Percentiles rank a stretch among this genome's conserved stretches.
These are phyloP conservation scores for Tetrapisispora iriomotensis DNA, from an alignment of 805 yeast genomes.

Conservation along the genomic window DNA sequence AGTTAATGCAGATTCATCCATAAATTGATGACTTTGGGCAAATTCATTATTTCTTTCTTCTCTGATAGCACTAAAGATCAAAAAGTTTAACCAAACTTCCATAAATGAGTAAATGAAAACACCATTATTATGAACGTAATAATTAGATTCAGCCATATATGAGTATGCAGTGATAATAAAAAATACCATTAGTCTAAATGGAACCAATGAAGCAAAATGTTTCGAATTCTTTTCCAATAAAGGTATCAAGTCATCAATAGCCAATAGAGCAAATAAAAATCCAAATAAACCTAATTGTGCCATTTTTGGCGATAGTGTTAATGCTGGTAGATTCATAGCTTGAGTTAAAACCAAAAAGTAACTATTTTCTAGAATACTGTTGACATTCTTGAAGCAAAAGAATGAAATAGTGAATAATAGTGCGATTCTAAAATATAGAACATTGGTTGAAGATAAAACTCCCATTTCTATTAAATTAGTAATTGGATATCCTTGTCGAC, in stretches of 20 bases:
- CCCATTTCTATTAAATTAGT: constrained; percentile 37
- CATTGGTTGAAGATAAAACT: constrained; percentile 40
- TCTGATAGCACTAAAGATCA: constrained; percentile 50
- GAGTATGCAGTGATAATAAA: constrained; percentile 43
- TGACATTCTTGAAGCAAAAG: constrained; percentile 39
- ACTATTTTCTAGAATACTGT: constrained; percentile 35
- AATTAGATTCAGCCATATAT: constrained; percentile 36
- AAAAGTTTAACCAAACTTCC: constrained; percentile 62
- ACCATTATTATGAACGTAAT: constrained; percentile 47
- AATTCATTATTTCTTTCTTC: constrained; percentile 50
- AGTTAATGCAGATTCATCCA: no score
- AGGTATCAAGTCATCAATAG: constrained; percentile 51
- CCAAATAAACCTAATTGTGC: constrained; percentile 43
- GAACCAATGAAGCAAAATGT: constrained; percentile 53
- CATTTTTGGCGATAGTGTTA: constrained; percentile 26
- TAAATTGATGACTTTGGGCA: constrained; percentile 26
- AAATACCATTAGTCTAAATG: constrained; percentile 42
- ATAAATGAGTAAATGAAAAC: constrained; percentile 50
- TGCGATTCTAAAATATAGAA: constrained; percentile 39
- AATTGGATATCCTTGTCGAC: no score
- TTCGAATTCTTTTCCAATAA: constrained; percentile 34
- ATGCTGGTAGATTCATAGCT: constrained; percentile 44
- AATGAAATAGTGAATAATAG: constrained; percentile 38
- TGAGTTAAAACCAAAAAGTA: constrained; percentile 45
- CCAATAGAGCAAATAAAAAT: constrained; percentile 35